Percentiles rank a stretch among this genome's conserved stretches.
Conservation (phyloP, 768 basidiomycete genomes). For the Lactarius pseudohatsudake region DNA sequence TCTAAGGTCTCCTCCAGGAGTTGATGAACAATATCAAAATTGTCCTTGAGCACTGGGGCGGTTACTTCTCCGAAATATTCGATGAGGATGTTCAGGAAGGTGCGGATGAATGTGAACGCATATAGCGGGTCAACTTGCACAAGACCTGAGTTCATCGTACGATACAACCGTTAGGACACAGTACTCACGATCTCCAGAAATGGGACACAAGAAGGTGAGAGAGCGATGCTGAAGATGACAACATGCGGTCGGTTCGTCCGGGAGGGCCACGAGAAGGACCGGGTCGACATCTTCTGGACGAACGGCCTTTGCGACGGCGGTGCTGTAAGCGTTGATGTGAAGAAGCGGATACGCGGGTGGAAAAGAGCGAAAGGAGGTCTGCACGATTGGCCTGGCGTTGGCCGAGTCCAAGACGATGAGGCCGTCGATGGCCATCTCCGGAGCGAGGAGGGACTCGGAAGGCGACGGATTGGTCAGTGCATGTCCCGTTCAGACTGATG, state of each 20-base stretch:
- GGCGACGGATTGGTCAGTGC: background rate
- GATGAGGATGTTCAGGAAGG: constrained; percentile 76
- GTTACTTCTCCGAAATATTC: constrained; percentile 91
- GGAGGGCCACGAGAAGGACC: constrained; percentile 60
- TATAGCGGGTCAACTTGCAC: constrained; percentile 79
- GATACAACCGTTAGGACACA: too few relatives aligned
- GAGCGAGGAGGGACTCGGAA: background rate
- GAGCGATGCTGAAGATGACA: constrained; percentile 81
- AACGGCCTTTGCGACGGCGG: constrained; percentile 58
- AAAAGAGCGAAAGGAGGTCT: constrained; percentile 83
- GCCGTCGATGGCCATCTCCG: constrained; percentile 29
- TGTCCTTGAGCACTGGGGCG: constrained; percentile 76
- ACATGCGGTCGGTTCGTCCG: constrained; percentile 63
- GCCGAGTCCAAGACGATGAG: constrained; percentile 33
- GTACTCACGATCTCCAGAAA: constrained; percentile 78
- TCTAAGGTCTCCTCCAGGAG: constrained; percentile 95
- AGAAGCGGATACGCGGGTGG: constrained; percentile 77
- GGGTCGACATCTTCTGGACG: constrained; percentile 64
- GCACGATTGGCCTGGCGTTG: constrained; percentile 63
- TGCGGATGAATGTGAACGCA: constrained; percentile 85
- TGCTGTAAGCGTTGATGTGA: constrained; percentile 84
- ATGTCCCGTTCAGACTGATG: background rate
- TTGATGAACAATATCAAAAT: constrained; percentile 97
- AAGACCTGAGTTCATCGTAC: constrained; percentile 13
- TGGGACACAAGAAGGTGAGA: constrained; percentile 73